These are phyloP conservation scores for Beauveria sp. DNA, from an alignment of 2,329 filamentous ascomycete genomes.

Conservation along the genomic window DNA sequence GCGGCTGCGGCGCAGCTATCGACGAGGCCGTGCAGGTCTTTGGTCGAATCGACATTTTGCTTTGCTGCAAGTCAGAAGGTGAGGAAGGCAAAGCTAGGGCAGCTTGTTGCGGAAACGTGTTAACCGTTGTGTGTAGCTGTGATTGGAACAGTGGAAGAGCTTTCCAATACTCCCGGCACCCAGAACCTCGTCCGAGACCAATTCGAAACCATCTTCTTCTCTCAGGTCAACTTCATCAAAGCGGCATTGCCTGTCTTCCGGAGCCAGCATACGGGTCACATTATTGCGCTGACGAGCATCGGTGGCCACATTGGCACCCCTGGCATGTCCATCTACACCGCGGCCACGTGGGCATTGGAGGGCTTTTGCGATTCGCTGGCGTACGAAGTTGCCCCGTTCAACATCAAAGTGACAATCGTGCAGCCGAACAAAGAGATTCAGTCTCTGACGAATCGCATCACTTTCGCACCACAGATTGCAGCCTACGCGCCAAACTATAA, in stretches of 20 bases:
- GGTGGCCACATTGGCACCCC: conserved; percentile 90
- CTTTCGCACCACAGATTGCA: conserved; percentile 69
- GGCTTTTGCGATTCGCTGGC: conserved; percentile 93
- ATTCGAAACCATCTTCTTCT: conserved; percentile 93
- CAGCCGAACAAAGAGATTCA: conserved; percentile 92
- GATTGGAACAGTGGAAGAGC: conserved; percentile 84
- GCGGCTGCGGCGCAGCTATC: conserved; percentile 75
- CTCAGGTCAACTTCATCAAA: conserved; percentile 92
- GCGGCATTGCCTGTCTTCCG: conserved; percentile 74
- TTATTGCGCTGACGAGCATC: conserved; percentile 82
- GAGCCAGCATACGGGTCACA: conserved; percentile 74
- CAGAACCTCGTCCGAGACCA: conserved; percentile 78
- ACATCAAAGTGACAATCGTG: conserved; percentile 90
- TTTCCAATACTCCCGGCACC: conserved; percentile 64
- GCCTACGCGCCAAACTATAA: conserved; percentile 32
- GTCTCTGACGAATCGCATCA: conserved; percentile 78
- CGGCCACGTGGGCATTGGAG: conserved; percentile 89
- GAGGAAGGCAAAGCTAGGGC: conserved; percentile 17
- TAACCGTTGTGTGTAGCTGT: conserved; percentile 47
- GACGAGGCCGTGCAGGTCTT: conserved; percentile 81
- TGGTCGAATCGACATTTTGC: conserved; percentile 78
- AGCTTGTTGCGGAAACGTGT: neutral
- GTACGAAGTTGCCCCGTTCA: conserved; percentile 95
- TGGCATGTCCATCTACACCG: conserved; percentile 82
- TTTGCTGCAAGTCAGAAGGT: conserved; percentile 87